Conservation (phyloP, 2,329 filamentous ascomycete genomes). For the Botryosphaeria agaves region DNA sequence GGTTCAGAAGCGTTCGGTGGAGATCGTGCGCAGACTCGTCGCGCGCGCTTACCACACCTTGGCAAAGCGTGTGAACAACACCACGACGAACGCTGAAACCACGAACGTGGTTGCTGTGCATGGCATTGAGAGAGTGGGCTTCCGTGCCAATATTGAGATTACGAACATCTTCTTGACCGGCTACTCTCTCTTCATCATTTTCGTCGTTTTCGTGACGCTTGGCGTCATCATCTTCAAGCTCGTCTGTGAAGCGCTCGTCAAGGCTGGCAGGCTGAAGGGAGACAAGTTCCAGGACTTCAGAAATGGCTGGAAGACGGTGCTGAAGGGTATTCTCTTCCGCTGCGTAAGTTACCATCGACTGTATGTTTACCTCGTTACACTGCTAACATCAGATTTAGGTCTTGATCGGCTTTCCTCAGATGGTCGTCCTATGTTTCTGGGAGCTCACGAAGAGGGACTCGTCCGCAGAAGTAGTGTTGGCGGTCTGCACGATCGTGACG, state of each 20-base stretch:
- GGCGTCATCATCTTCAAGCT: constrained; percentile 66
- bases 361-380: constrained; percentile 3
- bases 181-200: constrained; percentile 72
- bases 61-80: constrained; percentile 7
- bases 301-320: constrained; percentile 79
- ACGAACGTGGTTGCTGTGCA: constrained; percentile 30
- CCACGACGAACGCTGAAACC: constrained; percentile 14
- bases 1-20: constrained; percentile 50
- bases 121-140: constrained; percentile 80
- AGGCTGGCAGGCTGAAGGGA: constrained; percentile 58
- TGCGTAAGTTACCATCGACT: constrained; percentile 27
- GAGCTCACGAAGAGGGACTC: constrained; percentile 81
- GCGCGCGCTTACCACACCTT: constrained; percentile 31
- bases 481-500: constrained; percentile 74
- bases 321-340: constrained; percentile 88
- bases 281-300: constrained; percentile 89
- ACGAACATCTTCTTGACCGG: constrained; percentile 92
- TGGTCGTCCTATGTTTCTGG: constrained; percentile 83
- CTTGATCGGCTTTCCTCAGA: constrained; percentile 81
- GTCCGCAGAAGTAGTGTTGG: constrained; percentile 67
- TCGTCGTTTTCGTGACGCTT: constrained; percentile 58
- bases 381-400: constrained; percentile 23
- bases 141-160: constrained; percentile 65
- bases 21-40: constrained; percentile 26
- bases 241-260: constrained; percentile 58